Conservation (phyloP, 768 basidiomycete genomes). For the Serendipita sp. region DNA sequence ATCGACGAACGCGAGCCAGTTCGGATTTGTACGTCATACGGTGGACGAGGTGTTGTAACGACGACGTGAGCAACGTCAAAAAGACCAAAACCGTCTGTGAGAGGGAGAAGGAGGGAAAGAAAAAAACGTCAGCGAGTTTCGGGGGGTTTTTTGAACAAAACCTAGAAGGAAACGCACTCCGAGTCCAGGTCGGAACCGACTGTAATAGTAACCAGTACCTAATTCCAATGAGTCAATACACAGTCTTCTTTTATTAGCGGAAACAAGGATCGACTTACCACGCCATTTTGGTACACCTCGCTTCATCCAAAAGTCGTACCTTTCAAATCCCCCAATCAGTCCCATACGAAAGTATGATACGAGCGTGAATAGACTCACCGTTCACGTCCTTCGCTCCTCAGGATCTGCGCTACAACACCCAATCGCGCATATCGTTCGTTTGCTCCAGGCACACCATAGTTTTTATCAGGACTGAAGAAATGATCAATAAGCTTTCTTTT, state of each 20-base stretch:
- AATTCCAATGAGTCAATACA: neutral
- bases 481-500: too few species aligned
- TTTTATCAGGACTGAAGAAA: conserved; percentile 75
- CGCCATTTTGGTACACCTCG: conserved; percentile 59
- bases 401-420: conserved; percentile 67
- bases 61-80: conserved; percentile 59
- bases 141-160: neutral
- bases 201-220: conserved; percentile 87
- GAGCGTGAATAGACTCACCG: conserved; percentile 31
- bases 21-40: conserved; percentile 62
- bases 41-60: conserved; percentile 68
- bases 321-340: conserved; percentile 14
- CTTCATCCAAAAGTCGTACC: conserved; percentile 47
- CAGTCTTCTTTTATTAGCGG: neutral
- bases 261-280: conserved; percentile 19
- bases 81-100: conserved; percentile 58
- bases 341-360: too few species aligned
- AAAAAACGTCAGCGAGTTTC: neutral
- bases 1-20: conserved; percentile 44
- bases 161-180: conserved; percentile 29
- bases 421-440: conserved; percentile 87
- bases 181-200: conserved; percentile 87
- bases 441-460: conserved; percentile 61
- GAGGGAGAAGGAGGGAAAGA: too few species aligned
- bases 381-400: conserved; percentile 57